phyloP scores from a whole-genome alignment of 2,329 filamentous ascomycete species.

The Triangularia setosa region DNA sequence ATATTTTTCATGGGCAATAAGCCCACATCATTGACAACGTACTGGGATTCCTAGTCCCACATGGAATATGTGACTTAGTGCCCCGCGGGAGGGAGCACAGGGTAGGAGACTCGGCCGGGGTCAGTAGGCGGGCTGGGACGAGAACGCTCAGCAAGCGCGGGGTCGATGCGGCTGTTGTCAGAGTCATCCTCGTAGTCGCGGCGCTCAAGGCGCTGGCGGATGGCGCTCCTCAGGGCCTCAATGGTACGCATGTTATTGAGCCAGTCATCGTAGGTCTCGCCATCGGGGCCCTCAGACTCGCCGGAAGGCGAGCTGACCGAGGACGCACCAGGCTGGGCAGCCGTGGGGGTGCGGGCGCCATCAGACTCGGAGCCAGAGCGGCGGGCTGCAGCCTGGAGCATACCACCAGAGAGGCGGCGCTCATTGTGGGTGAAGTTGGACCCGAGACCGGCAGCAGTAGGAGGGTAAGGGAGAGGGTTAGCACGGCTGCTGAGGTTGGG shows the following conservation, averaged over 20 bases:
- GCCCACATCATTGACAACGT: neutral
- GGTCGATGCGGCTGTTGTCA: slow-evolving; percentile 32
- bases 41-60: slow-evolving; percentile 1
- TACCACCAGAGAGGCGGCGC: slow-evolving; percentile 61
- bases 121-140: neutral
- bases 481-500: slow-evolving; percentile 61
- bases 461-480: slow-evolving; percentile 61
- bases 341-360: slow-evolving; percentile 42
- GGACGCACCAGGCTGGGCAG: slow-evolving; percentile 34
- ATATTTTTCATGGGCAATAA: neutral
- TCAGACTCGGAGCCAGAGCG: slow-evolving; percentile 32
- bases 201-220: slow-evolving; percentile 54
- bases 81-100: slow-evolving; percentile 16
- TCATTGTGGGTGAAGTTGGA: slow-evolving; percentile 61
- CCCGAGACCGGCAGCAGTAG: slow-evolving; percentile 67
- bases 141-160: slow-evolving; percentile 29
- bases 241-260: slow-evolving; percentile 63
- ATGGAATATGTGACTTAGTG: neutral
- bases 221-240: slow-evolving; percentile 56
- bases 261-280: slow-evolving; percentile 62
- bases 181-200: slow-evolving; percentile 46
- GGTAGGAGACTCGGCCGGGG: slow-evolving; percentile 15
- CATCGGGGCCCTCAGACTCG: slow-evolving; percentile 50
- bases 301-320: slow-evolving; percentile 53
- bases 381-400: slow-evolving; percentile 56